phyloP scores from a whole-genome alignment of 2,329 filamentous ascomycete species.

The Hyphodiscus sp. region DNA sequence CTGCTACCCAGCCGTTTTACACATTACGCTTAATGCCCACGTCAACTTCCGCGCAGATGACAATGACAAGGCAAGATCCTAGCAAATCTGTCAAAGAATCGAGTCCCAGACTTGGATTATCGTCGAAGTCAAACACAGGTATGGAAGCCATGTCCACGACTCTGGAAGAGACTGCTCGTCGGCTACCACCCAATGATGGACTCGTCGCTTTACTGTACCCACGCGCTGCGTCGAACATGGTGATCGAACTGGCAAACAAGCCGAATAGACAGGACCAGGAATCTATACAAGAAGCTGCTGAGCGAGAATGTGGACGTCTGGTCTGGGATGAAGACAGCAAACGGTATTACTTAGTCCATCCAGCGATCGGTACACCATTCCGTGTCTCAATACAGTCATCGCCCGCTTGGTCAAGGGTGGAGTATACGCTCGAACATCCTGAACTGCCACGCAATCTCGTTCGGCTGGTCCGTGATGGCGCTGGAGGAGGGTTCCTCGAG shows the following conservation, averaged over 20 bases:
- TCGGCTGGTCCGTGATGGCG: slow-evolving; percentile 53
- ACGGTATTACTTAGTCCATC: slow-evolving; percentile 57
- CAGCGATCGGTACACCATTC: slow-evolving; percentile 56
- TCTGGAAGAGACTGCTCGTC: slow-evolving; percentile 48
- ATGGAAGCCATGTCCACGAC: slow-evolving; percentile 49
- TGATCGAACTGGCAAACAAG: slow-evolving; percentile 41
- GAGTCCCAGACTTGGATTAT: slow-evolving; percentile 13
- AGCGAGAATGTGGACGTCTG: slow-evolving; percentile 62
- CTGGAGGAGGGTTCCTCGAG: slow-evolving; percentile 54
- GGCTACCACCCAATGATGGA: slow-evolving; percentile 51
- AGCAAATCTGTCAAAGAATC: slow-evolving; percentile 37
- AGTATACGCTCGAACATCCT: slow-evolving; percentile 60
- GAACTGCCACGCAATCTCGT: slow-evolving; percentile 55
- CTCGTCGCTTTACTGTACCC: slow-evolving; percentile 66
- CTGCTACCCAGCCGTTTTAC: slow-evolving; percentile 58
- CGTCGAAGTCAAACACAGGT: slow-evolving; percentile 20
- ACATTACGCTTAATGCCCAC: slow-evolving; percentile 58
- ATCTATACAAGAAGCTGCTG: slow-evolving; percentile 55
- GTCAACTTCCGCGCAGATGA: slow-evolving; percentile 55
- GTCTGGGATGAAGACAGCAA: slow-evolving; percentile 62
- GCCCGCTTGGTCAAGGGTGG: slow-evolving; percentile 52
- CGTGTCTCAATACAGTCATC: slow-evolving; percentile 52
- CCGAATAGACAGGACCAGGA: slow-evolving; percentile 46
- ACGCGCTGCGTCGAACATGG: slow-evolving; percentile 54
- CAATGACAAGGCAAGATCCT: slow-evolving; percentile 54